phyloP scores from a whole-genome alignment of 495 filamentous ascomycete species.

The Aspergillus bertholletiae region DNA sequence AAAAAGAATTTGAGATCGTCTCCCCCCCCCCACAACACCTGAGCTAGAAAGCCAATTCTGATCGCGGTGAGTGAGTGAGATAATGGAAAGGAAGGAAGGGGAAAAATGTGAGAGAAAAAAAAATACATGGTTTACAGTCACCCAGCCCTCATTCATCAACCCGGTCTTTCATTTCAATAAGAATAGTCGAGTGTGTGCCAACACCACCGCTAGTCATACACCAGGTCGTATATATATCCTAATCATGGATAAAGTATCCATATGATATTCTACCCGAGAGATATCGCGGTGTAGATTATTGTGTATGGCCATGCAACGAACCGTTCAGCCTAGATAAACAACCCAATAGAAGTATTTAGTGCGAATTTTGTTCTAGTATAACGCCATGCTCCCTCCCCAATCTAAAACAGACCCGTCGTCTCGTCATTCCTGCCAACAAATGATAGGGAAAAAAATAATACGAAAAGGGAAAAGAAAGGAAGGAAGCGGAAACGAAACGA shows the following conservation, averaged over 20 bases:
- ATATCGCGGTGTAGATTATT: not conserved
- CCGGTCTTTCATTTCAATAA: no score
- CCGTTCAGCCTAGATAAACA: not conserved
- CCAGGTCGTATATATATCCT: no score
- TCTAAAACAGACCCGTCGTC: conserved; percentile 32
- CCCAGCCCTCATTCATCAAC: no score
- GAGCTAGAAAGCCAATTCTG: no score
- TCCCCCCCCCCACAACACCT: no score
- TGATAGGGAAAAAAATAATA: conserved; percentile 11
- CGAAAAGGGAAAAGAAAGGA: conserved; percentile 8
- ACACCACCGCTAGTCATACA: no score
- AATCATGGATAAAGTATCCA: not conserved
- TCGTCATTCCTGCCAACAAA: conserved; percentile 17
- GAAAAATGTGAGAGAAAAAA: no score
- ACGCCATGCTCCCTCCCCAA: conserved; percentile 36
- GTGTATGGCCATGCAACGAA: not conserved
- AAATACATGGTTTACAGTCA: no score
- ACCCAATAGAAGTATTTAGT: conserved; percentile 1
- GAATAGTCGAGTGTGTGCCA: no score
- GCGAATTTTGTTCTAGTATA: conserved; percentile 20
- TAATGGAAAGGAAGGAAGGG: no score
- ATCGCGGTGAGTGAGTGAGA: no score
- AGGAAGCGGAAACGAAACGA: conserved; percentile 1
- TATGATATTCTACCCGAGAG: not conserved
- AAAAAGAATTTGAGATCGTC: no score